Conservation (phyloP, 139 green algal species). For the Penium margaritaceum region DNA sequence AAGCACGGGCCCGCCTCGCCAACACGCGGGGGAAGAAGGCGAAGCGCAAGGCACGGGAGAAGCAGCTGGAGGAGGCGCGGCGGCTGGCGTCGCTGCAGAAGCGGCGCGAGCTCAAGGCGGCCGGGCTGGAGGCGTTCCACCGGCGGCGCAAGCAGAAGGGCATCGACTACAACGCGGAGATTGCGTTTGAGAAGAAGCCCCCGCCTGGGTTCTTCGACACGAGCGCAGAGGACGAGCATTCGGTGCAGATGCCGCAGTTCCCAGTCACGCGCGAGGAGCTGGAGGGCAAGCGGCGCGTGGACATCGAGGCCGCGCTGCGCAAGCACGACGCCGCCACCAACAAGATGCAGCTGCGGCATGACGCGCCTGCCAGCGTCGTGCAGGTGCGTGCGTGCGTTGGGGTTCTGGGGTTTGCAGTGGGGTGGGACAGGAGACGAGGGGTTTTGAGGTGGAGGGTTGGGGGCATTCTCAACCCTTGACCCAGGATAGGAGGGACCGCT, state of each 20-base stretch:
- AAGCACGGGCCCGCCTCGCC: slow-evolving; percentile 87
- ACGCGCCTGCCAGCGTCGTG: slow-evolving; percentile 20
- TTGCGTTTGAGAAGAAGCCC: slow-evolving; percentile 82
- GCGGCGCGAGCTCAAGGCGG: slow-evolving; percentile 70
- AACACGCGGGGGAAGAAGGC: slow-evolving; percentile 99
- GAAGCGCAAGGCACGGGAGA: slow-evolving; percentile 95
- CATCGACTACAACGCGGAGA: slow-evolving; percentile 56
- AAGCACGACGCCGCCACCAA: slow-evolving; percentile 74
- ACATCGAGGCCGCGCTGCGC: slow-evolving; percentile 77
- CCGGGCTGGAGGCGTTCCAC: slow-evolving; percentile 39
- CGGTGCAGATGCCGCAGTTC: slow-evolving; percentile 64
- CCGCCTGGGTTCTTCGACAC: slow-evolving; percentile 82
- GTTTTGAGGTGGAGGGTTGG: no score
- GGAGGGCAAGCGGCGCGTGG: slow-evolving; percentile 73
- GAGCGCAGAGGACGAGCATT: slow-evolving; percentile 62
- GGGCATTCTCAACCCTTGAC: no score
- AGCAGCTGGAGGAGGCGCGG: slow-evolving; percentile 92
- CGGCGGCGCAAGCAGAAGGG: slow-evolving; percentile 56
- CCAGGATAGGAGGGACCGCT: no score
- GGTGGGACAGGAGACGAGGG: no score
- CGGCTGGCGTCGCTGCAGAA: slow-evolving; percentile 91
- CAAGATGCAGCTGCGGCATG: slow-evolving; percentile 55
- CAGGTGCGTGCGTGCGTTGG: not conserved
- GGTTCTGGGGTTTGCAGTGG: not conserved
- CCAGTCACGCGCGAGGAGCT: slow-evolving; percentile 79